Conservation (phyloP, 1,139 yeast species). For the Magnusiomyces paraingens region DNA sequence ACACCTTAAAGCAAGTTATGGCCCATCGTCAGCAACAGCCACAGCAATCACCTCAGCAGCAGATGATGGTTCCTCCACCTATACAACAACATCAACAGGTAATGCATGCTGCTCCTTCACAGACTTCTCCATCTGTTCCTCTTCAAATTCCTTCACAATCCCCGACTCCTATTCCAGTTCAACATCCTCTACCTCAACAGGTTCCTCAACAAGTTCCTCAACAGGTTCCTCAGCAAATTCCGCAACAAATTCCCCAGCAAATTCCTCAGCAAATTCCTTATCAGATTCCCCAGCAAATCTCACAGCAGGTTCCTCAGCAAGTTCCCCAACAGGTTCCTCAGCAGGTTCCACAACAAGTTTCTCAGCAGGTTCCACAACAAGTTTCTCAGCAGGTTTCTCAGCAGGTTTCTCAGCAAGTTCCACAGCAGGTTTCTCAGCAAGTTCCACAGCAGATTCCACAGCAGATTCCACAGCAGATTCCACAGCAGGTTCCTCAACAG, state of each 20-base stretch:
- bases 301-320: too few species aligned
- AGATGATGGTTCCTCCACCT: too few species aligned
- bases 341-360: neutral
- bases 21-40: neutral
- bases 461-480: neutral
- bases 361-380: too few species aligned
- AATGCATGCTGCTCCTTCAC: too few species aligned
- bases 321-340: too few species aligned
- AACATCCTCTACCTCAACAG: neutral
- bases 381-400: neutral
- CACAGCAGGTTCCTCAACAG: too few species aligned
- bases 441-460: neutral
- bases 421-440: slow-evolving; percentile 1
- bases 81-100: too few species aligned
- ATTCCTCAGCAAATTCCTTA: neutral
- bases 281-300: neutral
- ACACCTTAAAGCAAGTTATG: neutral
- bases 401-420: neutral
- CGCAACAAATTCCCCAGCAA: neutral
- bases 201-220: neutral
- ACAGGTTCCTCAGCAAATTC: slow-evolving; percentile 1
- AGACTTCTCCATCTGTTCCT: too few species aligned
- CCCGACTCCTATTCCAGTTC: neutral
- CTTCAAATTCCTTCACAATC: too few species aligned
- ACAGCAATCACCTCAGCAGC: neutral